Evolutionary conservation across 768 basidiomycete species (phyloP).

Genomic region (Naematelia encephala): DNA sequence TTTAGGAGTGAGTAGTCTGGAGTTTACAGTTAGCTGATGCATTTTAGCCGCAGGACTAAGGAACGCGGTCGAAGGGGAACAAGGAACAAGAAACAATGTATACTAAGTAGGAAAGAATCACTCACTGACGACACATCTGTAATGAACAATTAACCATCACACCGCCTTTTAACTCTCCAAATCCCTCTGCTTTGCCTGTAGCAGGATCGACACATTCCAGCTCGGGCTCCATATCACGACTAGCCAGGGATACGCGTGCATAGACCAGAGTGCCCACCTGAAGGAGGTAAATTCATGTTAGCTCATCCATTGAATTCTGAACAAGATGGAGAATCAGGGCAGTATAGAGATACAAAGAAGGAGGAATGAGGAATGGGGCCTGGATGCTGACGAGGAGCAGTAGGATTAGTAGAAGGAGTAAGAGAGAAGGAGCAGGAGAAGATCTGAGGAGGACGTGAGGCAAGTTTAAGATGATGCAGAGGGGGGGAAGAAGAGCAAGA

Average conservation of each 20-base stretch:
- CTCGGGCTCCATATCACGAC: slow-evolving; percentile 98
- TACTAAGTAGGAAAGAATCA: slow-evolving; percentile 10
- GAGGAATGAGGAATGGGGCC: too few relatives aligned
- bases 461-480: not conserved
- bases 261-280: slow-evolving; percentile 89
- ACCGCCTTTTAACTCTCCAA: slow-evolving; percentile 87
- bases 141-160: slow-evolving; percentile 77
- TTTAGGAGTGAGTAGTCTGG: slow-evolving; percentile 71
- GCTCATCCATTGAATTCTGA: too few relatives aligned
- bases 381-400: too few relatives aligned
- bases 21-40: slow-evolving; percentile 5
- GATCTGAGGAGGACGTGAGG: too few relatives aligned
- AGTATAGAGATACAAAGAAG: too few relatives aligned
- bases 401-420: not conserved
- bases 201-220: slow-evolving; percentile 94
- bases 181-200: slow-evolving; percentile 85
- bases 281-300: too few relatives aligned
- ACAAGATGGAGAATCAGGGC: too few relatives aligned
- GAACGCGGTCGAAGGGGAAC: not conserved
- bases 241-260: slow-evolving; percentile 85
- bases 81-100: slow-evolving; percentile 12
- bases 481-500: not conserved
- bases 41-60: not conserved
- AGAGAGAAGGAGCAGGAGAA: not conserved
- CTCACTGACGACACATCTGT: slow-evolving; percentile 80